Evolutionary conservation across 1,284 basidiomycete genomes (phyloP).

Genomic region (Dichomitus squalens): DNA sequence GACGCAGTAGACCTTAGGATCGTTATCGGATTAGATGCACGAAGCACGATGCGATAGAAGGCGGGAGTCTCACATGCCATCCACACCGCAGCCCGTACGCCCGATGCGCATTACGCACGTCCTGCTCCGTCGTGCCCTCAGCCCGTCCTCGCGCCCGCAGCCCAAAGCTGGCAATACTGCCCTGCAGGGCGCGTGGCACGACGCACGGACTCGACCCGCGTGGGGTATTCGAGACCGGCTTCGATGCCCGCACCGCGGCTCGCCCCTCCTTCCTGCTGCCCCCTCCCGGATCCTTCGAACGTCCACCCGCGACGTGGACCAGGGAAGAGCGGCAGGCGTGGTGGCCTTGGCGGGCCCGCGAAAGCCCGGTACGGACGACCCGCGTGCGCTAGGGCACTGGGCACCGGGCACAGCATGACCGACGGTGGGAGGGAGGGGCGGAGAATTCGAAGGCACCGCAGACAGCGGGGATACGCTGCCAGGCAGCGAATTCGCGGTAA

Average conservation of each 20-base stretch:
- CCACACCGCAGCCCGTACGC: neutral
- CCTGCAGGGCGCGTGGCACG: too few species aligned
- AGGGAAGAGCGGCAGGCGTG: neutral
- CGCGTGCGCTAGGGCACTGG: neutral
- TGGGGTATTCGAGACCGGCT: too few species aligned
- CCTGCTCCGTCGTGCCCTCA: neutral
- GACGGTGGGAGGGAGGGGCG: neutral
- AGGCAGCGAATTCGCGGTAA: conserved; percentile 13
- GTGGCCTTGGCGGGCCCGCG: neutral
- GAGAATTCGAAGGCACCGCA: conserved; percentile 14
- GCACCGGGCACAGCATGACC: neutral
- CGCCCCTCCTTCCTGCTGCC: neutral
- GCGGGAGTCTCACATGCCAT: neutral
- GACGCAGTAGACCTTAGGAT: neutral
- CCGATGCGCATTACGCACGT: neutral
- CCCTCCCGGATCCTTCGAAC: neutral
- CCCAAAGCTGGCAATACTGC: too few species aligned
- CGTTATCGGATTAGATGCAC: conserved; percentile 4
- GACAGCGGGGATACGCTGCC: conserved; percentile 9
- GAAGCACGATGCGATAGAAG: neutral
- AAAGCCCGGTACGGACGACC: too few species aligned
- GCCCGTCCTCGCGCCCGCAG: too few species aligned
- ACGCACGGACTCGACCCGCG: too few species aligned
- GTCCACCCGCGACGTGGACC: neutral
- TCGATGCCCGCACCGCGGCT: neutral